Evolutionary conservation across 2,329 filamentous ascomycete species (phyloP).

Genomic region (Xylaria digitata): DNA sequence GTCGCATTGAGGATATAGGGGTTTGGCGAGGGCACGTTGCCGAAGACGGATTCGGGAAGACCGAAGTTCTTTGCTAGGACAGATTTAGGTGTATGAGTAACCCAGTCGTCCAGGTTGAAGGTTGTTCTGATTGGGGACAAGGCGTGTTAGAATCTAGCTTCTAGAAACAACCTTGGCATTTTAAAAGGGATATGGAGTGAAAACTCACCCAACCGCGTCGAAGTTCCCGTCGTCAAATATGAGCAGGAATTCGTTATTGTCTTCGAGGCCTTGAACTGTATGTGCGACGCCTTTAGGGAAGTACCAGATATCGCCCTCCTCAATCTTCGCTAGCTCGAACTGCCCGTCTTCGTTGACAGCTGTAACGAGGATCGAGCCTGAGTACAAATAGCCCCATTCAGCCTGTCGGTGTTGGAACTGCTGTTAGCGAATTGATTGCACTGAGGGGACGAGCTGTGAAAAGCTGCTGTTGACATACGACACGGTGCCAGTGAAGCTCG

Average conservation of each 20-base stretch:
- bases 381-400: conserved; percentile 73
- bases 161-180: neutral
- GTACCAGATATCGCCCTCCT: conserved; percentile 75
- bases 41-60: conserved; percentile 68
- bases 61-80: conserved; percentile 78
- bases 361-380: conserved; percentile 66
- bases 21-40: conserved; percentile 65
- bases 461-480: conserved; percentile 57
- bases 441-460: neutral
- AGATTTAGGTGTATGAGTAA: conserved; percentile 71
- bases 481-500: conserved; percentile 75
- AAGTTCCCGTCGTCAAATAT: conserved; percentile 76
- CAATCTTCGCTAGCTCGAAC: conserved; percentile 65
- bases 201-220: conserved; percentile 65
- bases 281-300: conserved; percentile 74
- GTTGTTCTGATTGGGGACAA: conserved; percentile 64
- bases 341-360: conserved; percentile 71
- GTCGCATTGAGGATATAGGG: conserved; percentile 72
- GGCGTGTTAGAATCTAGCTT: conserved; percentile 5
- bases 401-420: conserved; percentile 55
- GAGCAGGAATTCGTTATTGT: conserved; percentile 75
- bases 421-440: conserved; percentile 1
- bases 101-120: conserved; percentile 78
- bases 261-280: conserved; percentile 71
- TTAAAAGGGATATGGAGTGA: neutral